Evolutionary conservation across 73 alveolate species (phyloP), one percentile per base, ranked within the genome.

Genomic region (Tetrahymena elliotti): DNA sequence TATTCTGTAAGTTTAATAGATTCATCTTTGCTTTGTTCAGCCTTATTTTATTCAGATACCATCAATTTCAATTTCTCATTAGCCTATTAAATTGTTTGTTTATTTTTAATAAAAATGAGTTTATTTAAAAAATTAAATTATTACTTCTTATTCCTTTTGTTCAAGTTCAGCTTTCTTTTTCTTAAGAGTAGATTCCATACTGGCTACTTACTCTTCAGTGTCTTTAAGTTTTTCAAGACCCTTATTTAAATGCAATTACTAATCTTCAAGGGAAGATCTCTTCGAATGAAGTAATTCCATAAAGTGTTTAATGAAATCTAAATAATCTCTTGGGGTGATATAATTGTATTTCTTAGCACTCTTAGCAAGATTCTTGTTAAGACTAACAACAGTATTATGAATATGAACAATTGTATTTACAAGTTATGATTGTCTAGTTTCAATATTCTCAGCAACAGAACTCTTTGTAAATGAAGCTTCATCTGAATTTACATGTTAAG

Each of bases 241-340:
- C 94, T 96, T 98, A 95, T 98, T 98, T 37, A 98, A 95, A 95
- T 98, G 99, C 93, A 97, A 97, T 96, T 99, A 97, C 84, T 99
- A 98, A 95, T 99, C 99, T 93, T 98, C 98, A 37, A 99, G 97
- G 93, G 97, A 98, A 33, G 98, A 98, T 94, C 96, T 99, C 98
- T 99, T 99, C 54, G 97, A 99, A 82, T 97, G 94, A 24, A 95
- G 97, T 83, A 98, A 97, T 54, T 98, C 98, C 38, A 97, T 98
- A 94, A 99, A 98, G 96, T 99, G 99, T 96, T 98, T 99, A 94
- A 99, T 98, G 97, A 99, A 98, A 94, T 99, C 99, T 52, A 99
- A 97, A 97, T 98, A 99, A 93, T 99, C 99, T 95, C 99, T 97
- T 20, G 99, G 99, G 13, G 99, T 99, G 84, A 99, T 99, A 97